phyloP scores from a whole-genome alignment of 2,329 filamentous ascomycete species.

The Fusarium sp. region DNA sequence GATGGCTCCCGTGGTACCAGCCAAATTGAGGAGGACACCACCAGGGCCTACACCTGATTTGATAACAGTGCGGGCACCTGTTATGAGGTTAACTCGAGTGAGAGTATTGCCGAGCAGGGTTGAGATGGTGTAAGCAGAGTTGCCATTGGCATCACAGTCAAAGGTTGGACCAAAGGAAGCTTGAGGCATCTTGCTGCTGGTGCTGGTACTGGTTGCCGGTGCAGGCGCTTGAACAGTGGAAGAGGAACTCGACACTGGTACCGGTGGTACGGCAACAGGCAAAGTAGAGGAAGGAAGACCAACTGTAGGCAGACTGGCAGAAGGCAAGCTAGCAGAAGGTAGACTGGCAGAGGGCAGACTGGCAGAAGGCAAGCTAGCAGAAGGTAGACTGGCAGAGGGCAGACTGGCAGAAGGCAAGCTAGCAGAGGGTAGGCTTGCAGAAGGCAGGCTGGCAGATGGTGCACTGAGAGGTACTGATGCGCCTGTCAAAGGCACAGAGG shows the following conservation, averaged over 20 bases:
- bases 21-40: background rate
- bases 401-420: no score
- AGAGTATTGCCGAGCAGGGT: conserved; percentile 6
- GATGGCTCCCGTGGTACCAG: background rate
- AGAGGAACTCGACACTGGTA: background rate
- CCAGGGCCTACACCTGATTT: conserved; percentile 1
- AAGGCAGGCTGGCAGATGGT: background rate
- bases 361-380: background rate
- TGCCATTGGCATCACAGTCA: conserved; percentile 3
- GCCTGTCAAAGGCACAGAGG: background rate
- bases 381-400: background rate
- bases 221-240: background rate
- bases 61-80: background rate
- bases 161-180: conserved; percentile 7
- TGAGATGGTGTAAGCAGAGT: background rate
- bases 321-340: background rate
- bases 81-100: background rate
- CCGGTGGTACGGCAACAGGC: background rate
- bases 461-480: no score
- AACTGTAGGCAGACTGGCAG: background rate
- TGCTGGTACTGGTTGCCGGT: background rate
- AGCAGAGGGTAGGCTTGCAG: background rate
- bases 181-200: background rate
- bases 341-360: no score
- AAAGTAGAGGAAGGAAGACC: background rate